Base-by-base conservation (phyloP, 495 filamentous ascomycete genomes). In the Clavariopsis aquatica region DNA sequence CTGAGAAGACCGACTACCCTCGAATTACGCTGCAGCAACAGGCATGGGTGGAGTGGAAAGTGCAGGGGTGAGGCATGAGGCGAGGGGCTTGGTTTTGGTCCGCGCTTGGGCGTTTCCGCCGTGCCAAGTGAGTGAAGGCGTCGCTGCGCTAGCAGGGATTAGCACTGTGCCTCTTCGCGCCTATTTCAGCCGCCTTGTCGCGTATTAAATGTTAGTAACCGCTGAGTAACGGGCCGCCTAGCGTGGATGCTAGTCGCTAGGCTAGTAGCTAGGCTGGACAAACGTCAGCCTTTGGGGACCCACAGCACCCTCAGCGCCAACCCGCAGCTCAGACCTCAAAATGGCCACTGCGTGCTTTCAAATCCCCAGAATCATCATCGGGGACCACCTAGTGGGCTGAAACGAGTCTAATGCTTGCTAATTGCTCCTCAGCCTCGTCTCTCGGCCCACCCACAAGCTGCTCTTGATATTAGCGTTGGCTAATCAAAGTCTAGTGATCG, bases 321-420 rank as follows among this genome's bases (percentile, higher is more conserved):
- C 20, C 38, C 38, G 38, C 5, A 4, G 47, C 47, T 23, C 47
- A 51, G 47, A 23, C 19, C 26, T 51, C 47, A 20, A 5, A 7
- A 9, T 24, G 22, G 10, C 47, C 47, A 20, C 22, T 9, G 3
- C 26, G 2, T 17, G 47, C 47, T 51, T 51, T 51, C 47, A 51
- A 51, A 51, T 23, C 47, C 26, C 47, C 47, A 51, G 26, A n/a
- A 51, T 51, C 47, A 51, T n/a, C 54, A 43, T 57, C 54, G 54
- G 54, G 54, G 29, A 57, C 36, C 31, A 57, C 54, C 6, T 31
- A 7, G 31, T 10, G 2, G 20, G 20, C 22, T 24, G 19, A n/a
- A 57, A 20, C 36, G 20, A 20, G 54, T 7, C 26, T 28, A 23
- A 7, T 9, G 20, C 20, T 28, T 6, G 45, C 15, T 7, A 57